A percentile compares a stretch with the other conserved stretches of the same genome.
Evolutionary conservation across 2,329 filamentous ascomycete species (phyloP).

Genomic region (Cylindrodendrum hubeiense): DNA sequence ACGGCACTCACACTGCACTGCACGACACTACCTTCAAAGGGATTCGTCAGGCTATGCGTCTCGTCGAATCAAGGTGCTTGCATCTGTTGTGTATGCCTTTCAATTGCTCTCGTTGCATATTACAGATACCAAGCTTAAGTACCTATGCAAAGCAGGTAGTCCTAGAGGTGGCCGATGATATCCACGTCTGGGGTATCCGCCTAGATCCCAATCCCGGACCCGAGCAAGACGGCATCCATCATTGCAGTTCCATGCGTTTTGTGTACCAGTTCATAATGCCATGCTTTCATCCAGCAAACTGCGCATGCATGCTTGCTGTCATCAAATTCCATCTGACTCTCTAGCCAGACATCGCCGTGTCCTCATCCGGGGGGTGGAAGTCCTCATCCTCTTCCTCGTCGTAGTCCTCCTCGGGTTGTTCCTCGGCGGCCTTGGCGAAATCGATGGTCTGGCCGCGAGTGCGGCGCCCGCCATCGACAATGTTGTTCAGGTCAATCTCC

Average conservation of each 20-base stretch:
- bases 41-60: not conserved
- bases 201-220: slow-evolving; percentile 30
- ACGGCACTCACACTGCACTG: not conserved
- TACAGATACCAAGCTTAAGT: slow-evolving; percentile 19
- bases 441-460: slow-evolving; percentile 94
- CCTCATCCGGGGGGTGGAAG: slow-evolving; percentile 73
- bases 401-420: slow-evolving; percentile 80
- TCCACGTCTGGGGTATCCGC: slow-evolving; percentile 33
- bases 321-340: not conserved
- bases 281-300: slow-evolving; percentile 24
- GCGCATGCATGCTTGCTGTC: not conserved
- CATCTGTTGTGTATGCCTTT: slow-evolving; percentile 12
- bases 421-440: slow-evolving; percentile 89
- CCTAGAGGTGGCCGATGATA: slow-evolving; percentile 33
- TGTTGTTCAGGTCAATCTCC: slow-evolving; percentile 92
- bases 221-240: slow-evolving; percentile 35
- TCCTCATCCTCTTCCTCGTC: slow-evolving; percentile 84
- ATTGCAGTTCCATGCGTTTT: slow-evolving; percentile 31
- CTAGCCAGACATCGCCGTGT: slow-evolving; percentile 74
- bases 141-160: slow-evolving; percentile 38
- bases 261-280: slow-evolving; percentile 39
- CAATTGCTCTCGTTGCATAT: slow-evolving; percentile 31
- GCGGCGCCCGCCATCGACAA: slow-evolving; percentile 81
- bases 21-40: not conserved
- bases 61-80: not conserved